Evolutionary conservation across 2,329 filamentous ascomycete species (phyloP).

Genomic region (Penicillium sp.): DNA sequence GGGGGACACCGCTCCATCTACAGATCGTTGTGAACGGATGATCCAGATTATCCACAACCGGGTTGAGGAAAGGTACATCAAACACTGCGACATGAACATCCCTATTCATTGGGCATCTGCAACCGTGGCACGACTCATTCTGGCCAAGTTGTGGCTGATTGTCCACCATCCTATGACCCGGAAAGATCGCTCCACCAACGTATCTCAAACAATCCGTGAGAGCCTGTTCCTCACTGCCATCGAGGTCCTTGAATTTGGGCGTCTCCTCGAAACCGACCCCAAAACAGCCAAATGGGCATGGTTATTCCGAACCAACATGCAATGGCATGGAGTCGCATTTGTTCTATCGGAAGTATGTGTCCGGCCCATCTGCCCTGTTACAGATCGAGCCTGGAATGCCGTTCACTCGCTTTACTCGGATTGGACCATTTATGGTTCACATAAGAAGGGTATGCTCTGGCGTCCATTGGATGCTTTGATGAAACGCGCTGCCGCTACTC

Average conservation of each 20-base stretch:
- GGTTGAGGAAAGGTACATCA: constrained; percentile 58
- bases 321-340: constrained; percentile 66
- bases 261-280: constrained; percentile 64
- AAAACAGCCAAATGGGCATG: constrained; percentile 64
- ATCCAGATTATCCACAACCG: constrained; percentile 55
- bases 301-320: constrained; percentile 64
- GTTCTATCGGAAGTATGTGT: constrained; percentile 61
- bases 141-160: constrained; percentile 76
- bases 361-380: constrained; percentile 56
- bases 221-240: constrained; percentile 71
- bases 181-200: constrained; percentile 53
- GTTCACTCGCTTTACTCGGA: constrained; percentile 49
- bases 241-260: constrained; percentile 71
- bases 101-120: constrained; percentile 68
- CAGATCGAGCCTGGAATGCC: constrained; percentile 62
- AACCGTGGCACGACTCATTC: constrained; percentile 68
- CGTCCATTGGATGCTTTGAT: constrained; percentile 62
- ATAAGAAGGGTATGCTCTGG: constrained; percentile 62
- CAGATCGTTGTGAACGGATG: constrained; percentile 44
- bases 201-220: constrained; percentile 64
- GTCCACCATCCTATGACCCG: constrained; percentile 73
- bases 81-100: constrained; percentile 52
- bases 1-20: constrained; percentile 12
- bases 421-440: constrained; percentile 35
- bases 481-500: constrained; percentile 56